Evolutionary conservation across 306 rosid genomes (phyloP).

Genomic region (Lupinus albus): DNA sequence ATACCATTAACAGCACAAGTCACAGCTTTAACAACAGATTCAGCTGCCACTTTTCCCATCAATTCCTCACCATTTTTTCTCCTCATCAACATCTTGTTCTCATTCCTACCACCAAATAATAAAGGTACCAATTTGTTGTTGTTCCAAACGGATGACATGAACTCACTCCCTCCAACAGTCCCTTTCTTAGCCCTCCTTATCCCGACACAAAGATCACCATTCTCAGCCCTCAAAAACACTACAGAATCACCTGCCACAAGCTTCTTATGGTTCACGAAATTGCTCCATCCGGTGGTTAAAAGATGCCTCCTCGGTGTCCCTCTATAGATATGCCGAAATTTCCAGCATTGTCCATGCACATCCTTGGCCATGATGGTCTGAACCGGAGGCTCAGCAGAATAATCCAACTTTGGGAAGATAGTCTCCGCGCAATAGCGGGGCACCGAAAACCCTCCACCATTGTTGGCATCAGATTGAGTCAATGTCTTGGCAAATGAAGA

Average conservation of each 20-base stretch:
- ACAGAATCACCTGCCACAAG: conserved; percentile 97
- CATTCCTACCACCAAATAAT: conserved; percentile 50
- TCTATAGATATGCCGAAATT: conserved; percentile 94
- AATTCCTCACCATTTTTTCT: conserved; percentile 45
- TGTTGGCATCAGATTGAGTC: conserved; percentile 98
- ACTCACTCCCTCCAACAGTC: conserved; percentile 69
- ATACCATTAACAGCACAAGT: conserved; percentile 73
- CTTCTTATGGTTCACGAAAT: conserved; percentile 89
- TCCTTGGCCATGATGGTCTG: conserved; percentile 85
- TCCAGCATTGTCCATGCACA: conserved; percentile 88
- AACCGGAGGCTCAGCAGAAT: conserved; percentile 82
- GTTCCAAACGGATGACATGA: conserved; percentile 65
- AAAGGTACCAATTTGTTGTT: conserved; percentile 30
- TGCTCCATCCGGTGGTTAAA: conserved; percentile 97
- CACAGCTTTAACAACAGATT: conserved; percentile 73
- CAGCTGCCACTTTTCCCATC: conserved; percentile 54
- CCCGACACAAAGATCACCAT: conserved; percentile 93
- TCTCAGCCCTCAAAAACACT: conserved; percentile 79
- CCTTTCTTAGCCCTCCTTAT: conserved; percentile 94
- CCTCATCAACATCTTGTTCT: conserved; percentile 28
- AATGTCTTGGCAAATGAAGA: conserved; percentile 86
- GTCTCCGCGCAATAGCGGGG: conserved; percentile 98
- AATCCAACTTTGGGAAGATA: conserved; percentile 83
- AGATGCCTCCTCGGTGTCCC: conserved; percentile 98
- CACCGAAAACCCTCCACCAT: conserved; percentile 97